Evolutionary conservation across 345 rosid genomes (phyloP).

Genomic region (Ceriops zippeliana): DNA sequence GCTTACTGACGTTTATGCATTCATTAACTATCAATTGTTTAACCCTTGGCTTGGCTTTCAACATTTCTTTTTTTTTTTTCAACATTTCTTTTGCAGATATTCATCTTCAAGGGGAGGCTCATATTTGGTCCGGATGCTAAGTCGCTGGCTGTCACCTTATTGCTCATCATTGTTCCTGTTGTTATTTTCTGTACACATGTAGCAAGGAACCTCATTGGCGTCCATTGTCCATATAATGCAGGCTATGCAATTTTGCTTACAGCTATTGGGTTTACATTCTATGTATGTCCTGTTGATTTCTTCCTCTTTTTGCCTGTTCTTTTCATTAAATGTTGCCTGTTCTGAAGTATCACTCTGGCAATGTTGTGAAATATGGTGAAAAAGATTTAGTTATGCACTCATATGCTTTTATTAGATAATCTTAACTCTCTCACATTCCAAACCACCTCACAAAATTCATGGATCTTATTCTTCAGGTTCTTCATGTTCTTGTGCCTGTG

Average conservation of each 20-base stretch:
- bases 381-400: not conserved
- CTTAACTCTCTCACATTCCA: not conserved
- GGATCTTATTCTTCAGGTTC: not conserved
- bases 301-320: slow-evolving; percentile 1
- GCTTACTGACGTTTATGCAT: not conserved
- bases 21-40: not conserved
- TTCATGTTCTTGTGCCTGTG: not conserved
- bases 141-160: slow-evolving; percentile 37
- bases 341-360: too few species aligned
- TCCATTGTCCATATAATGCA: slow-evolving; percentile 25
- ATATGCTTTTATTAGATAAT: slow-evolving; percentile 5
- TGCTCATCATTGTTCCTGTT: slow-evolving; percentile 47
- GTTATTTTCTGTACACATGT: slow-evolving; percentile 44
- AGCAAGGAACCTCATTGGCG: slow-evolving; percentile 36
- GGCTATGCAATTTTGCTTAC: slow-evolving; percentile 38
- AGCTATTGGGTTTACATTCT: slow-evolving; percentile 42
- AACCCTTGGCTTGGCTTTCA: not conserved
- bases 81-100: slow-evolving; percentile 41
- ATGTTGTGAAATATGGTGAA: not conserved
- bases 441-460: not conserved
- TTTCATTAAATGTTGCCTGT: not conserved
- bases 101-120: slow-evolving; percentile 42
- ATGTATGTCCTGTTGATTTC: slow-evolving; percentile 36
- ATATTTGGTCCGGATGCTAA: slow-evolving; percentile 54
- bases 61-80: slow-evolving; percentile 5